Conservation (phyloP, 768 basidiomycete genomes). For the Pleurotus pulmonarius region DNA sequence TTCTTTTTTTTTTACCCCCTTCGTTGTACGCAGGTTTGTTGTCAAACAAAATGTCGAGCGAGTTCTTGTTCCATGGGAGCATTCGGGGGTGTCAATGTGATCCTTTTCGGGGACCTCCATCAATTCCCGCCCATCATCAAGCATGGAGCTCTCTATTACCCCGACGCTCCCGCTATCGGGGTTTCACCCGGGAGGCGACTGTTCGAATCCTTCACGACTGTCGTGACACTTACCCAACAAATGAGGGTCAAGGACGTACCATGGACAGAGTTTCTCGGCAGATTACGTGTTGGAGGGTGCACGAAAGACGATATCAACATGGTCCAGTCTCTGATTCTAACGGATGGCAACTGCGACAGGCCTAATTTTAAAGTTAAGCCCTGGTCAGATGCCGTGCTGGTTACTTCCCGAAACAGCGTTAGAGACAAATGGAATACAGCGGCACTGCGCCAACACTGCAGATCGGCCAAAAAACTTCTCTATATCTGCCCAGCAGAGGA, state of each 20-base stretch:
- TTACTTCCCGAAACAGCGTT: constrained; percentile 34
- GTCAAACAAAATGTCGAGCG: neutral
- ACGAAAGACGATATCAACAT: constrained; percentile 20
- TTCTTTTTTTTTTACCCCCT: too few relatives aligned
- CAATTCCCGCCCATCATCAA: constrained; percentile 26
- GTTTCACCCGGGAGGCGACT: too few relatives aligned
- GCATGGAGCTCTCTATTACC: too few relatives aligned
- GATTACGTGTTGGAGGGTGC: constrained; percentile 19
- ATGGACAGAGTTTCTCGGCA: constrained; percentile 25
- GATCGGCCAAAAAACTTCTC: constrained; percentile 10
- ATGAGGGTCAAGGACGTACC: constrained; percentile 21
- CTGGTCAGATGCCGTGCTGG: constrained; percentile 29
- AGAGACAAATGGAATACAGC: constrained; percentile 32
- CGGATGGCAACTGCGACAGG: constrained; percentile 7
- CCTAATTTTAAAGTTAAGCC: constrained; percentile 20
- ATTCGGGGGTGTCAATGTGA: constrained; percentile 24
- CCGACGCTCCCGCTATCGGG: too few relatives aligned
- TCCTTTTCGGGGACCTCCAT: constrained; percentile 29
- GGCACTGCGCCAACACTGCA: constrained; percentile 18
- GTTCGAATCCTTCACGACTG: constrained; percentile 23
- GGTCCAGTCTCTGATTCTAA: constrained; percentile 21
- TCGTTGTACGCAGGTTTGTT: too few relatives aligned
- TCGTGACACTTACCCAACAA: constrained; percentile 30
- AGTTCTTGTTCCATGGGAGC: too few relatives aligned
- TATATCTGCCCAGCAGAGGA: constrained; percentile 29